Evolutionary conservation across 345 rosid genomes (phyloP), one percentile per base, ranked within the genome.

Genomic region (Murraya koenigii): DNA sequence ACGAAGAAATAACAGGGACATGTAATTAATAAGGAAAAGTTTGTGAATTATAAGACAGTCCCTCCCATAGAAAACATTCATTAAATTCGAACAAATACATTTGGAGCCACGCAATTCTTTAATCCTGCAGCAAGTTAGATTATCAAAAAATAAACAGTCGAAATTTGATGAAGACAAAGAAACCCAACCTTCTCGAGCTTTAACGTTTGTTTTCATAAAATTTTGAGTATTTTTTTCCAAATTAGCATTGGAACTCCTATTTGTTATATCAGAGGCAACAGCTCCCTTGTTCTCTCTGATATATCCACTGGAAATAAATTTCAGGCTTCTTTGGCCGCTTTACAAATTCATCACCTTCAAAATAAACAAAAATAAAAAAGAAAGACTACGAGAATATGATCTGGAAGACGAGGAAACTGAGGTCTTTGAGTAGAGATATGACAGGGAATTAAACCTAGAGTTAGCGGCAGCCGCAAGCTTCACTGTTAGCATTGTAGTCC

Each of bases 291-390:
- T 91, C 67, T 92, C 97, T 74, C 97, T 87, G n/a, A n/a, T n/a
- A n/a, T 81, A 92, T 87, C 98, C 98, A 93, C 87, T 93, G 92
- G 88, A 89, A 92, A 84, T 93, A 97, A 59, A 93, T 90, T 4
- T 94, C 77, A 6, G 99, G 97, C 65, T 88, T 92, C 98, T 98
- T 93, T 61, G 84, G 94, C 65, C 89, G 82, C 87, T 86, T 95
- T 78, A 52, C 83, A 44, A 75, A 93, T 90, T 28, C 56, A 71
- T 70, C 71, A 74, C 17, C 55, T 41, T 23, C 28, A 23, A 33
- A 69, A 35, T 28, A 80, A 83, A 30, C 32, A 30, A 30, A 30
- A 84, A 60, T 64, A 75, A 81, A 65, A 13, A 47, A 55, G 58
- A n/a, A n/a, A n/a, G n/a, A n/a, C n/a, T n/a, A n/a, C n/a, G n/a